Conservation (phyloP, 2,329 filamentous ascomycete species). For the Rugonectria rugulosa region DNA sequence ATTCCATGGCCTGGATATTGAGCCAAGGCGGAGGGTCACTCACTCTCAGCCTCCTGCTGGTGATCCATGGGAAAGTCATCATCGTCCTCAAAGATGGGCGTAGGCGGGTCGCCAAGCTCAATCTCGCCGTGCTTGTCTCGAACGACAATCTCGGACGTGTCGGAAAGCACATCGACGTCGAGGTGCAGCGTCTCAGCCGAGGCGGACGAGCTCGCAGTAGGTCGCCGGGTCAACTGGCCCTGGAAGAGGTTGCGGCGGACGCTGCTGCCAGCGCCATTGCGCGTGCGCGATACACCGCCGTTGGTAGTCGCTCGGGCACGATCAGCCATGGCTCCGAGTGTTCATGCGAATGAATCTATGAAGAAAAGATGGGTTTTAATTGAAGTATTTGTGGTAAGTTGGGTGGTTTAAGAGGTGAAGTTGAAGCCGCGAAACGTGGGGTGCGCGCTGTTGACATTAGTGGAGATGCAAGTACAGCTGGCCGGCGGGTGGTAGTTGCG, state of each 20-base stretch:
- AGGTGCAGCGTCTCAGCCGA: conserved; percentile 57
- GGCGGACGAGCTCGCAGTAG: conserved; percentile 52
- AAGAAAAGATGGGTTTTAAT: conserved; percentile 5
- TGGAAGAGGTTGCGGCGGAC: conserved; percentile 63
- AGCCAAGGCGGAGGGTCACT: conserved; percentile 27
- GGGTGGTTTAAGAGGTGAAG: background rate
- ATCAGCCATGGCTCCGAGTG: conserved; percentile 31
- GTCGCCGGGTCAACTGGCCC: conserved; percentile 63
- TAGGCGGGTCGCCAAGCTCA: conserved; percentile 64
- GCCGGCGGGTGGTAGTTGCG: background rate
- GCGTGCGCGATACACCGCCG: conserved; percentile 24
- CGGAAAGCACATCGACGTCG: conserved; percentile 55
- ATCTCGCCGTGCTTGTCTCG: conserved; percentile 70
- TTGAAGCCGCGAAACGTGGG: conserved; percentile 19
- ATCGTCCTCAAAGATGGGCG: conserved; percentile 60
- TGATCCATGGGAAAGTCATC: conserved; percentile 65
- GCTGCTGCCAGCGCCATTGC: conserved; percentile 25
- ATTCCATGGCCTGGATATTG: background rate
- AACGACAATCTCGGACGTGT: conserved; percentile 66
- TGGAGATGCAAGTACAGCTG: conserved; percentile 25
- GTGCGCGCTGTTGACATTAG: conserved; percentile 34
- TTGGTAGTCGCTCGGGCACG: conserved; percentile 32
- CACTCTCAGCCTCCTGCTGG: conserved; percentile 63
- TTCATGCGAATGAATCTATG: background rate
- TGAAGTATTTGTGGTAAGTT: conserved; percentile 12